Conservation (phyloP, 192 early-diverging fungal genomes). For the Tieghemiomyces parasiticus region DNA sequence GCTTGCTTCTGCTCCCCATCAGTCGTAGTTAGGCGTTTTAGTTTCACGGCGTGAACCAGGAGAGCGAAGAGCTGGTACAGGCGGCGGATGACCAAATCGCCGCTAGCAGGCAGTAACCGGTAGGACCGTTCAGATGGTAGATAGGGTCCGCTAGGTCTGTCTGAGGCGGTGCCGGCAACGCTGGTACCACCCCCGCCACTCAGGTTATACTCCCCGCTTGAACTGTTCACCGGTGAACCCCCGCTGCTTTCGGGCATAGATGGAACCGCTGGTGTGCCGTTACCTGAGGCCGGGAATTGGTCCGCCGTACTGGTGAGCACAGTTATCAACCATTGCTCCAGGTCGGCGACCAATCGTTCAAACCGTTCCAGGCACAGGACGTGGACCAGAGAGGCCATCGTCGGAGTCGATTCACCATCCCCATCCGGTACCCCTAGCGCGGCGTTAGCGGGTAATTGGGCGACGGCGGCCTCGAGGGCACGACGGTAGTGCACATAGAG, state of each 20-base stretch:
- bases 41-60: slow-evolving; percentile 5
- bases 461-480: not conserved
- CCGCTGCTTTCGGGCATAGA: no score
- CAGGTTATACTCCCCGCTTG: not conserved
- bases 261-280: not conserved
- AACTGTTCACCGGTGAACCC: no score
- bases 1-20: not conserved
- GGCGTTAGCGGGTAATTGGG: no score
- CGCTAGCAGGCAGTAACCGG: not conserved
- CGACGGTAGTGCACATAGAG: not conserved
- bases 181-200: not conserved
- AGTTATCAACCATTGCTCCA: not conserved
- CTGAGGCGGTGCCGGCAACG: not conserved
- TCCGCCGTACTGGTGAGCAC: not conserved
- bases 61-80: slow-evolving; percentile 2
- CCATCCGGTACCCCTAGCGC: no score
- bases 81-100: not conserved
- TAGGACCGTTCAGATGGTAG: slow-evolving; percentile 5
- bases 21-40: not conserved
- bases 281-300: not conserved
- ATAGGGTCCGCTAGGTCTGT: not conserved
- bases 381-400: not conserved
- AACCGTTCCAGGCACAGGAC: not conserved
- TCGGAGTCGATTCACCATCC: not conserved
- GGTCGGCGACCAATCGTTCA: not conserved